phyloP scores from a whole-genome alignment of 257 asterid genomes.

The Fraxinus quadrangulata region DNA sequence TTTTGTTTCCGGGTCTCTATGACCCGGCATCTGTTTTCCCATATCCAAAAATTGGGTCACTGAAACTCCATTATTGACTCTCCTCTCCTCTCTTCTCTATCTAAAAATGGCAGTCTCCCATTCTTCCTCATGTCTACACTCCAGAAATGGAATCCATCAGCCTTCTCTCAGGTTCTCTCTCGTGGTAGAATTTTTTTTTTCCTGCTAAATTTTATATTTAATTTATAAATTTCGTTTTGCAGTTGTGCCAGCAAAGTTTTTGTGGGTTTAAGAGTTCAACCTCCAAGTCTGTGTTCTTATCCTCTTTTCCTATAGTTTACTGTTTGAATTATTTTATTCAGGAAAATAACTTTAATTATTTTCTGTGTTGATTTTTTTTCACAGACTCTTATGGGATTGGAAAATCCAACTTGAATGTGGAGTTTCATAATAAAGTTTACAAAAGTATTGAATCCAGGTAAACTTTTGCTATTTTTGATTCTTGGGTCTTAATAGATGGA shows the following conservation, averaged over 20 bases:
- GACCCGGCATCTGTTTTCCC: background rate
- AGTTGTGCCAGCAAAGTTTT: constrained; percentile 64
- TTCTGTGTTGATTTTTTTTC: background rate
- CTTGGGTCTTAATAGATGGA: constrained; percentile 1
- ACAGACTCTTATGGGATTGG: constrained; percentile 63
- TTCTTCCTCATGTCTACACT: constrained; percentile 31
- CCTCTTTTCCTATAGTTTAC: background rate
- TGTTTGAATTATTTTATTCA: background rate
- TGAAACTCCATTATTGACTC: background rate
- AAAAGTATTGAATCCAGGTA: constrained; percentile 75
- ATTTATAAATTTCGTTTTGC: constrained; percentile 19
- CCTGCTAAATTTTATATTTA: background rate
- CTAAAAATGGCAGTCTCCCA: constrained; percentile 38
- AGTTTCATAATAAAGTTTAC: constrained; percentile 64
- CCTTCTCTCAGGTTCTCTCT: constrained; percentile 42
- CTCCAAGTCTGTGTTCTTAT: constrained; percentile 53
- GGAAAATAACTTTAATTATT: background rate
- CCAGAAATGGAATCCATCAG: constrained; percentile 22
- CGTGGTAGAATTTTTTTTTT: too few species aligned
- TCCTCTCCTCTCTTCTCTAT: background rate
- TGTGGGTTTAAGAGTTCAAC: constrained; percentile 70
- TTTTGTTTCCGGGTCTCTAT: background rate
- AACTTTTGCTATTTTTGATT: constrained; percentile 3
- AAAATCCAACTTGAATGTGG: constrained; percentile 57
- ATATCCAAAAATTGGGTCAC: background rate